Percentiles rank a stretch among this genome's conserved stretches.
These are phyloP conservation scores for Fusarium sublunatum DNA, from an alignment of 2,329 filamentous ascomycete species.

Conservation along the genomic window DNA sequence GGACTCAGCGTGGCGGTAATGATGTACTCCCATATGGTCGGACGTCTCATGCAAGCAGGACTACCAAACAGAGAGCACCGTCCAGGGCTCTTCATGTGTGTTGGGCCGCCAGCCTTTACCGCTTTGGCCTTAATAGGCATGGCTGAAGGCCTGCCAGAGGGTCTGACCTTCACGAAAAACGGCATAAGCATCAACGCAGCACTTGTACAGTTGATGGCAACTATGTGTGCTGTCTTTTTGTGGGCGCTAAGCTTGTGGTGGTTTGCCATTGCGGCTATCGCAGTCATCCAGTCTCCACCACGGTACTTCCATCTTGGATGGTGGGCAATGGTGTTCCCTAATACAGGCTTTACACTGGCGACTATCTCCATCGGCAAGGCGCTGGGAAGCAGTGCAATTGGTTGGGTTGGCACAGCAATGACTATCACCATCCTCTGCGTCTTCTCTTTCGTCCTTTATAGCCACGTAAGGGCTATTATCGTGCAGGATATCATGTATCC, in stretches of 20 bases:
- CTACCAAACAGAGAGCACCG: slow-evolving; percentile 70
- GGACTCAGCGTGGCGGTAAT: slow-evolving; percentile 73
- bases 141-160: slow-evolving; percentile 58
- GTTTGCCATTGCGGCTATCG: slow-evolving; percentile 57
- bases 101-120: slow-evolving; percentile 78
- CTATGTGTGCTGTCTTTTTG: slow-evolving; percentile 65
- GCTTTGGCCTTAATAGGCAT: slow-evolving; percentile 76
- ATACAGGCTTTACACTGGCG: slow-evolving; percentile 67
- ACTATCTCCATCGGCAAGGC: slow-evolving; percentile 64
- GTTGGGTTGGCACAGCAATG: slow-evolving; percentile 63
- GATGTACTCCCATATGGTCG: slow-evolving; percentile 79
- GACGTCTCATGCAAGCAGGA: slow-evolving; percentile 72
- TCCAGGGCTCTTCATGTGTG: slow-evolving; percentile 78
- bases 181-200: slow-evolving; percentile 52
- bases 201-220: slow-evolving; percentile 58
- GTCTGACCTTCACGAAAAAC: slow-evolving; percentile 57
- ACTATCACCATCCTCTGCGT: slow-evolving; percentile 59
- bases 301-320: slow-evolving; percentile 69
- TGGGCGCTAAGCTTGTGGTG: slow-evolving; percentile 72
- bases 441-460: slow-evolving; percentile 57
- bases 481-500: slow-evolving; percentile 66
- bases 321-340: slow-evolving; percentile 73
- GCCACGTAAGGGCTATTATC: slow-evolving; percentile 58
- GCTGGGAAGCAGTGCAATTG: slow-evolving; percentile 56
- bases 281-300: slow-evolving; percentile 51